These are phyloP conservation scores for Pyracantha coccinea DNA, from an alignment of 331 rosid species.

Conservation along the genomic window DNA sequence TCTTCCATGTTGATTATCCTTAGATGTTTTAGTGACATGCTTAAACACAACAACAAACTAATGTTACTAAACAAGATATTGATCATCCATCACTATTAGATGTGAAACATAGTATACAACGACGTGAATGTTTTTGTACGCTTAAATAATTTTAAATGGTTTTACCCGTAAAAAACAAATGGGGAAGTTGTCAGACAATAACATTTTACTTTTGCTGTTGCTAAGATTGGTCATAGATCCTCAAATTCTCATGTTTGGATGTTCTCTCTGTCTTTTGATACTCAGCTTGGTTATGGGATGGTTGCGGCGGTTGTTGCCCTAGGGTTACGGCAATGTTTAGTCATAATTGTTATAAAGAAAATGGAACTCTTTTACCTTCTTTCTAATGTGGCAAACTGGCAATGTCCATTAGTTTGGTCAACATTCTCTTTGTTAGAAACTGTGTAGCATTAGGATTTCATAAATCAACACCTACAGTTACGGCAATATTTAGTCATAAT, in stretches of 20 bases:
- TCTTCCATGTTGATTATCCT: background rate
- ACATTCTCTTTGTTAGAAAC: background rate
- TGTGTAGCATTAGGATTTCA: background rate
- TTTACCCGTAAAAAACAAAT: too few relatives aligned
- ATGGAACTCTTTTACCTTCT: too few relatives aligned
- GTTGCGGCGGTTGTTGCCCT: too few relatives aligned
- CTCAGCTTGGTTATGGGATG: too few relatives aligned
- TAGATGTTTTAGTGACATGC: background rate
- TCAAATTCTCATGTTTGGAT: too few relatives aligned
- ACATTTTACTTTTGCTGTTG: too few relatives aligned
- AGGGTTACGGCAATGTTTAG: too few relatives aligned
- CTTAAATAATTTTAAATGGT: background rate
- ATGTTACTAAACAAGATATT: background rate
- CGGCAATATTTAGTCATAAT: background rate
- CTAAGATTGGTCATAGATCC: too few relatives aligned
- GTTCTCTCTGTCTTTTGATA: too few relatives aligned
- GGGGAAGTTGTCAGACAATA: too few relatives aligned
- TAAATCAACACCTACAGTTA: background rate
- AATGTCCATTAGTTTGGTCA: background rate
- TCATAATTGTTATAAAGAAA: too few relatives aligned
- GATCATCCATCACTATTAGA: background rate
- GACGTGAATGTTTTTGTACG: too few relatives aligned
- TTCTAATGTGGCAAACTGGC: background rate
- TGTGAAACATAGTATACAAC: background rate
- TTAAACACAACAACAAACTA: background rate